phyloP scores from a whole-genome alignment of 306 rosid genomes.

The Quercus glauca region DNA sequence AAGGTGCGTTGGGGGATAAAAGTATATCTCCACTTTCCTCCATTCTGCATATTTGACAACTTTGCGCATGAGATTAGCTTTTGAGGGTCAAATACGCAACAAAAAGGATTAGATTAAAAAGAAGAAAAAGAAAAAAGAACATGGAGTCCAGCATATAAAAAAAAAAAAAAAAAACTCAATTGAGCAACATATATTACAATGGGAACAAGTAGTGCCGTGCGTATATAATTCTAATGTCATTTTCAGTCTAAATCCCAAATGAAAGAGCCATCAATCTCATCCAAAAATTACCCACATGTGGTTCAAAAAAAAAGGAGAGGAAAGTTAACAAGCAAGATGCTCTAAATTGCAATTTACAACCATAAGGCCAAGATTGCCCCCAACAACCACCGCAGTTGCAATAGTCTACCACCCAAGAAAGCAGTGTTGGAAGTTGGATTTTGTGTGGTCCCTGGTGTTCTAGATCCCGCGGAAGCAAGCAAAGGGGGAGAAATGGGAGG shows the following conservation, averaged over 20 bases:
- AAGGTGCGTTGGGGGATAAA: background rate
- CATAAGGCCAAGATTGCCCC: conserved; percentile 41
- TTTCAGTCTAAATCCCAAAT: background rate
- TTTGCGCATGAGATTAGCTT: background rate
- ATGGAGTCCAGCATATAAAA: background rate
- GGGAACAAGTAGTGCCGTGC: background rate
- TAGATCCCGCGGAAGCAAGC: conserved; percentile 44
- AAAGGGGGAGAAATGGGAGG: conserved; percentile 90
- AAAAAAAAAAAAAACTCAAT: background rate
- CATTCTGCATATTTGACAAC: background rate
- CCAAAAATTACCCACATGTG: conserved; percentile 21
- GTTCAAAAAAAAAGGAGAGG: conserved; percentile 12
- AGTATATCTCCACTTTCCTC: background rate
- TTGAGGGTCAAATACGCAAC: background rate
- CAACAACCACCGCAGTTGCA: conserved; percentile 33
- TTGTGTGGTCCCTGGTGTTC: conserved; percentile 11
- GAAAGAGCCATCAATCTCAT: conserved; percentile 16
- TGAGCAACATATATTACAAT: background rate
- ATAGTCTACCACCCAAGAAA: conserved; percentile 28
- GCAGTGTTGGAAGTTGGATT: conserved; percentile 26
- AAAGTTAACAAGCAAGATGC: conserved; percentile 6
- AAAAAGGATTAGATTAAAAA: background rate
- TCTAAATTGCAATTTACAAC: conserved; percentile 25
- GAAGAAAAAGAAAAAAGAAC: background rate
- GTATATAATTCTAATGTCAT: background rate